Evolutionary conservation across 768 basidiomycete species (phyloP).

Genomic region (Mycena amicta): DNA sequence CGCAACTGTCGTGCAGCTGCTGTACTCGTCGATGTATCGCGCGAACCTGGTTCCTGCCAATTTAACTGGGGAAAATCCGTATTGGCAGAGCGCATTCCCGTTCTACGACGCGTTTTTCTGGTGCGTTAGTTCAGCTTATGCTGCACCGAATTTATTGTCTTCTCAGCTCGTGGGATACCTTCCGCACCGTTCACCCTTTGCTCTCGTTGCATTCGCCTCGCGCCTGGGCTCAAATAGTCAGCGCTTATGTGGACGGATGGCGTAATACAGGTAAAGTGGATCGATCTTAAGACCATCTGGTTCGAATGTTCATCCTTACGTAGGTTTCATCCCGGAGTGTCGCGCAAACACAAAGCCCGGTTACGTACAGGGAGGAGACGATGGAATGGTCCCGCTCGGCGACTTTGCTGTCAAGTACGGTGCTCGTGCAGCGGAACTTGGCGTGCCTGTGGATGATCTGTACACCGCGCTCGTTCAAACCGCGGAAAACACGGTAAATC

Average conservation of each 20-base stretch:
- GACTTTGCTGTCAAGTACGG: constrained; percentile 55
- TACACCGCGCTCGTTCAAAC: constrained; percentile 54
- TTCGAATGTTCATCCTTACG: not conserved
- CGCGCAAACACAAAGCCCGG: constrained; percentile 52
- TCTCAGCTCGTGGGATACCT: constrained; percentile 54
- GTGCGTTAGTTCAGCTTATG: constrained; percentile 24
- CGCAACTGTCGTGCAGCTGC: constrained; percentile 42
- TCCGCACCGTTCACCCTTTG: constrained; percentile 54
- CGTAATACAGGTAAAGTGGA: constrained; percentile 42
- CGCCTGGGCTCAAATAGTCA: constrained; percentile 52
- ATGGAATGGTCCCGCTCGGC: constrained; percentile 55
- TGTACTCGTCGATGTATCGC: constrained; percentile 55
- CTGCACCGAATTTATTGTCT: constrained; percentile 1
- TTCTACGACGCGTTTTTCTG: constrained; percentile 57
- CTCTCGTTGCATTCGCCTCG: constrained; percentile 46
- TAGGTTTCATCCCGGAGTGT: constrained; percentile 54
- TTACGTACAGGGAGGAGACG: constrained; percentile 52
- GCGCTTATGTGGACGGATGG: constrained; percentile 55
- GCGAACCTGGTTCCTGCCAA: constrained; percentile 54
- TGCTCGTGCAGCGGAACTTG: constrained; percentile 36
- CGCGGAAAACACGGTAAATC: constrained; percentile 53
- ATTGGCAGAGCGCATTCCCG: constrained; percentile 48
- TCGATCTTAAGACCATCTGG: no score
- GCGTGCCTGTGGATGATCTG: constrained; percentile 47
- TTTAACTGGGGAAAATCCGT: constrained; percentile 52